Percentiles rank a stretch among this genome's conserved stretches.
Conservation (phyloP, 2,329 filamentous ascomycete genomes). For the Pestalotiopsis sp. region DNA sequence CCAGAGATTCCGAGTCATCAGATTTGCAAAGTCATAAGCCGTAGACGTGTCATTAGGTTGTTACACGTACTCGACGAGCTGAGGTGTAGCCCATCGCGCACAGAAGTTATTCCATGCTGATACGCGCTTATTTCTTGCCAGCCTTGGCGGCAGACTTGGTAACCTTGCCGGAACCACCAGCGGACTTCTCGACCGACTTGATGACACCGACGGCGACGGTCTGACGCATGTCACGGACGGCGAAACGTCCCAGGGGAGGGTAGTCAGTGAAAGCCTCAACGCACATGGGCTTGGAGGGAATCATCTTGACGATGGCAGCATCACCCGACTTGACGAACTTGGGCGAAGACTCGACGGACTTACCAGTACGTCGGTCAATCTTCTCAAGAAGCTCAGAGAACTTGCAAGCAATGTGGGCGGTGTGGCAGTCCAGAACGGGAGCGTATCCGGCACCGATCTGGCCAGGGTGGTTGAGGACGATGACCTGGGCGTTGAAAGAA, state of each 20-base stretch:
- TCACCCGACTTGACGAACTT: constrained; percentile 99
- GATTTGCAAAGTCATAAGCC: constrained; percentile 35
- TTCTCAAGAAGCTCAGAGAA: constrained; percentile 99
- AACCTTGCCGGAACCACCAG: constrained; percentile 62
- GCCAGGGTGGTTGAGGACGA: constrained; percentile 99
- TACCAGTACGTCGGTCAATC: constrained; percentile 99
- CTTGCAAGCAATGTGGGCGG: constrained; percentile 99
- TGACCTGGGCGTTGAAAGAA: constrained; percentile 99
- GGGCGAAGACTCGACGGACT: constrained; percentile 86
- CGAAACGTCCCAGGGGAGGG: constrained; percentile 99
- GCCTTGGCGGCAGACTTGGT: constrained; percentile 76
- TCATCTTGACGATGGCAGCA: constrained; percentile 99
- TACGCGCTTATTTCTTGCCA: constrained; percentile 68
- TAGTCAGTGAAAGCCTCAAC: constrained; percentile 99
- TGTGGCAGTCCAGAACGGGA: constrained; percentile 99
- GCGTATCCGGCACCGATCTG: constrained; percentile 99
- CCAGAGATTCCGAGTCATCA: constrained; percentile 44
- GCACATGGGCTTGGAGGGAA: constrained; percentile 99
- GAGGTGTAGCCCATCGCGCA: constrained; percentile 8
- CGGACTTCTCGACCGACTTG: constrained; percentile 78
- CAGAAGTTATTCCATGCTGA: constrained; percentile 17
- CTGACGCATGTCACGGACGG: constrained; percentile 97
- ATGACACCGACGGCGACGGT: constrained; percentile 94
- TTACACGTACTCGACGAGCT: constrained; percentile 12
- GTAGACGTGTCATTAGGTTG: constrained; percentile 26